Conservation (phyloP, 2,329 filamentous ascomycete genomes). For the Rachicladosporium sp. region DNA sequence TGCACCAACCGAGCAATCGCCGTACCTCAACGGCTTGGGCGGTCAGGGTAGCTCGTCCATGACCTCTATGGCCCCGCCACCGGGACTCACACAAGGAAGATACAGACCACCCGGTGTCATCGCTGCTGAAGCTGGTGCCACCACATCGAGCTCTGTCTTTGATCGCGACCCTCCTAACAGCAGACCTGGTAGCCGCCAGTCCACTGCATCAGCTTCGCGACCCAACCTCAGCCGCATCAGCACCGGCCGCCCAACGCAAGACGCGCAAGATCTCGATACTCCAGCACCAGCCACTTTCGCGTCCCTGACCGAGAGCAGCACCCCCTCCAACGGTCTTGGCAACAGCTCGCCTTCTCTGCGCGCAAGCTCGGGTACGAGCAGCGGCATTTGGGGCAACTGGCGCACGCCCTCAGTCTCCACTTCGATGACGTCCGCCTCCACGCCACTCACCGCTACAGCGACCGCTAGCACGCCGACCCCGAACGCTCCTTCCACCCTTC, state of each 20-base stretch:
- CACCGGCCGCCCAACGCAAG: slow-evolving; percentile 10
- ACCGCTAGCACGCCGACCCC: no score
- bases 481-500: no score
- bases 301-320: neutral
- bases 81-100: slow-evolving; percentile 10
- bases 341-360: no score
- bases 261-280: slow-evolving; percentile 2
- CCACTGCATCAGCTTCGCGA: slow-evolving; percentile 6
- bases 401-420: slow-evolving; percentile 14
- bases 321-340: no score
- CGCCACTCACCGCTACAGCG: slow-evolving; percentile 1
- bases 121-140: slow-evolving; percentile 11
- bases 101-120: slow-evolving; percentile 19
- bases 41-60: slow-evolving; percentile 15
- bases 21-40: slow-evolving; percentile 20
- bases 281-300: slow-evolving; percentile 1
- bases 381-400: slow-evolving; percentile 39
- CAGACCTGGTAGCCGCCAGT: slow-evolving; percentile 15
- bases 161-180: slow-evolving; percentile 13
- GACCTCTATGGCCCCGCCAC: slow-evolving; percentile 15
- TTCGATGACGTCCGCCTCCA: slow-evolving; percentile 1
- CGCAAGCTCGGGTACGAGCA: slow-evolving; percentile 8
- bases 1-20: slow-evolving; percentile 5
- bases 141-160: slow-evolving; percentile 13
- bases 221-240: slow-evolving; percentile 15